These are phyloP conservation scores for Epichloe scottii DNA, from an alignment of 2,329 filamentous ascomycete genomes.

Conservation along the genomic window DNA sequence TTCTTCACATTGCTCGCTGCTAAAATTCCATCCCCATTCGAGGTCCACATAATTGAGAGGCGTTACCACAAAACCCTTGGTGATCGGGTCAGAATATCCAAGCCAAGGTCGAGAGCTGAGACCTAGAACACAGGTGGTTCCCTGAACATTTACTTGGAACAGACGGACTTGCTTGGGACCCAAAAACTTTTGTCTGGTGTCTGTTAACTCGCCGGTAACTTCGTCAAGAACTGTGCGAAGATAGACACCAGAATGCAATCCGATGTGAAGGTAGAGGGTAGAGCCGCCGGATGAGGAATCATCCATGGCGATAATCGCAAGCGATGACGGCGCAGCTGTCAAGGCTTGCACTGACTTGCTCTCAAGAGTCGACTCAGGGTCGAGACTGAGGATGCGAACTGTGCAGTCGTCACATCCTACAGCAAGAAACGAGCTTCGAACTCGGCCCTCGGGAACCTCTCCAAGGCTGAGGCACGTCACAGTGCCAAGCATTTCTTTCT, in stretches of 20 bases:
- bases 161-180: conserved; percentile 83
- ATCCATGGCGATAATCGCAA: conserved; percentile 90
- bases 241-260: conserved; percentile 89
- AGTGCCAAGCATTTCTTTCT: conserved; percentile 87
- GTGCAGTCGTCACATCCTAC: conserved; percentile 96
- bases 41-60: conserved; percentile 79
- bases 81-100: conserved; percentile 80
- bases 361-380: conserved; percentile 81
- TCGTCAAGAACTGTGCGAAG: conserved; percentile 91
- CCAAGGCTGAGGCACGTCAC: conserved; percentile 92
- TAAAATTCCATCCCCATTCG: conserved; percentile 94
- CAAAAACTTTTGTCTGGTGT: conserved; percentile 88
- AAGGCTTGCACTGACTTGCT: conserved; percentile 91
- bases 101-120: conserved; percentile 93
- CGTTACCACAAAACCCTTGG: conserved; percentile 80
- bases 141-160: conserved; percentile 81
- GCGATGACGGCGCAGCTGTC: conserved; percentile 75
- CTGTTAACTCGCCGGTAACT: conserved; percentile 86
- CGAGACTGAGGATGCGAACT: conserved; percentile 80
- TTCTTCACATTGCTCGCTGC: conserved; percentile 84
- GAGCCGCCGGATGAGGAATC: conserved; percentile 83
- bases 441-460: conserved; percentile 77
- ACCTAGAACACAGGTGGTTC: conserved; percentile 73
- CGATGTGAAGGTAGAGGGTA: conserved; percentile 90
- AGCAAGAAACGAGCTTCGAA: conserved; percentile 83